Base-by-base conservation (phyloP, 352 stramenopile genomes). In the Pythium volutum region DNA sequence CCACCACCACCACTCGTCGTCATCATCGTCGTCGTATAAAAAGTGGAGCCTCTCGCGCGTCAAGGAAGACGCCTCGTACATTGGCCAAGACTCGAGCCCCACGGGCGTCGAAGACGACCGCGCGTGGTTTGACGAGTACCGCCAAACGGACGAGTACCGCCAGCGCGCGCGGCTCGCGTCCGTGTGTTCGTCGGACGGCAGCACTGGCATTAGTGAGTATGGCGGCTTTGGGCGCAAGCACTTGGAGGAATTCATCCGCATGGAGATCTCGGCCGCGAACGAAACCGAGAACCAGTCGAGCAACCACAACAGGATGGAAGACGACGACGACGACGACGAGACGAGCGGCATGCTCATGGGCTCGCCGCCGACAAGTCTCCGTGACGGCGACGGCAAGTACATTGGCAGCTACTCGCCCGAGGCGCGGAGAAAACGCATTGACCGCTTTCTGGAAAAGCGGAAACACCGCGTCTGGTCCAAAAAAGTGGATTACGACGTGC, bases 401-500 rank as follows among this genome's bases (percentile, higher is more conserved):
- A 93, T 97, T 48, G 90, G 88, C 41, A 93, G 78, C 63, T 97
- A 97, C 73, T 95, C 84, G 15, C 89, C 89, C 7, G 85, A 94
- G 25, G 78, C 88, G 48, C 77, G 91, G 49, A 80, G 83, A 64
- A 84, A 91, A 73, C 75, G 87, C 58, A 93, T 97, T 26, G 80
- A 92, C 51, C 76, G 80, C 23, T 98, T 98, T 62, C 71, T 97
- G 26, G 89, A 96, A 63, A 98, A 98, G 76, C 82, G 93, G 59
- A 89, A 96, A 56, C 85, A 81, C 46, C 89, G 94, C 48, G 87
- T 98, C 45, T 99, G 95, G 96, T 94, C 88, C 47, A 98, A 99
- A 70, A 98, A 98, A 49, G 96, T 99, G 10, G 97, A 99, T 76
- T 99, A 99, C 70, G 96, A 98, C 67, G 96, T 99, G 23, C 81